Base-by-base conservation (phyloP, 169 alveolate species). In the Eimeria maxima region DNA sequence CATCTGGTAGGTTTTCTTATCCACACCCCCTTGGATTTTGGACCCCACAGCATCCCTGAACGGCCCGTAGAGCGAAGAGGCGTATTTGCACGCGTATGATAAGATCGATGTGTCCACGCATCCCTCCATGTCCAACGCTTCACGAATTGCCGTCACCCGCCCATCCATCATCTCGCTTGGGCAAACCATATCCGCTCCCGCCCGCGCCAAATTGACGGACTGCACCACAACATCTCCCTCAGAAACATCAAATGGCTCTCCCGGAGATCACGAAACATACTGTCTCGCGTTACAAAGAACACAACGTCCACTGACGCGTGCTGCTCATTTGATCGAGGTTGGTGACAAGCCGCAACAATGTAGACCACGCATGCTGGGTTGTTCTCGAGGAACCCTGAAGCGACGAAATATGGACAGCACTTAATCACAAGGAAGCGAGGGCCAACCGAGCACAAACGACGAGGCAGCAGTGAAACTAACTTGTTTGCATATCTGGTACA, bases 121-220 rank as follows among this genome's bases (percentile, higher is more conserved):
- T 29, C 97, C 96, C 50, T 96, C 84, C 94, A 94, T 95, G 60
- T 96, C 96, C 67, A 98, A 97, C 44, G 96, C 96, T 42, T 98
- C 97, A 89, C 98, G 97, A 47, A 98, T 97, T 73, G 97, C 97
- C 5, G 95, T 97, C 76, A 98, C 97, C 93, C 99, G 97, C 29
- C 98, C 97, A 71, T 98, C 99, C 99, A 98, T 98, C 98, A 98
- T 97, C 94, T 98, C 99, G 92, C 98, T 97, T 38, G 99, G 99
- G 57, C 98, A 97, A 13, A 98, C 98, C 71, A 98, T 97, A 76
- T 98, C 98, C 55, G 98, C 98, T 45, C 99, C 99, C 53, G 97
- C 95, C 80, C 97, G 84, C 27, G 98, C 98, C 95, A 97, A 96
- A 42, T 97, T 93, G 50, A 97, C 86, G 45, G 98, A 97, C 96